phyloP scores from a whole-genome alignment of 2,329 filamentous ascomycete species.

The Clathrospora elynae region DNA sequence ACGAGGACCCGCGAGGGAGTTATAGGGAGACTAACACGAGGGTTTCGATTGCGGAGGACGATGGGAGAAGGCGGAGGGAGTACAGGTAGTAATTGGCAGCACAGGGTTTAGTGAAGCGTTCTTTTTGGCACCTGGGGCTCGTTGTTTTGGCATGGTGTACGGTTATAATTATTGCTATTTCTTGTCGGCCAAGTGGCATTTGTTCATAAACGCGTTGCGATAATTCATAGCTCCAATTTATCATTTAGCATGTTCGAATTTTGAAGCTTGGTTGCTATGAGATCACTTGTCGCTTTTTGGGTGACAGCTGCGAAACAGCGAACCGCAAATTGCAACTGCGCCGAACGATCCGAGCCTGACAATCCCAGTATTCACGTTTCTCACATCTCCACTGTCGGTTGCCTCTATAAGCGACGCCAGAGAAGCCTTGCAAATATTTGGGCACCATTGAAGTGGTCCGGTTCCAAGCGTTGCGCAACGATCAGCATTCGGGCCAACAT shows the following conservation, averaged over 20 bases:
- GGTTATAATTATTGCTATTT: neutral
- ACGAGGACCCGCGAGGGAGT: slow-evolving; percentile 35
- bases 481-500: slow-evolving; percentile 22
- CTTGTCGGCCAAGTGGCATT: neutral
- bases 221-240: neutral
- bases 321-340: slow-evolving; percentile 3
- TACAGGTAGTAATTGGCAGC: slow-evolving; percentile 25
- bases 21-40: slow-evolving; percentile 41
- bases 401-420: slow-evolving; percentile 19
- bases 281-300: slow-evolving; percentile 9
- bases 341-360: slow-evolving; percentile 5
- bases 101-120: neutral
- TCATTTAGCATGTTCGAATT: neutral
- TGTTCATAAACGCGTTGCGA: neutral
- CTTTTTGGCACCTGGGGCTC: neutral
- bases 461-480: slow-evolving; percentile 18
- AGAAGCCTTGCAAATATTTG: slow-evolving; percentile 20
- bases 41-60: slow-evolving; percentile 36
- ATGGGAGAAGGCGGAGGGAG: slow-evolving; percentile 29
- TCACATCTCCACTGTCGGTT: slow-evolving; percentile 14
- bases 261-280: slow-evolving; percentile 7
- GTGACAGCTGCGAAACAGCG: slow-evolving; percentile 4
- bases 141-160: neutral
- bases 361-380: slow-evolving; percentile 6
- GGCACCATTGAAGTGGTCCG: slow-evolving; percentile 25